Evolutionary conservation across 148 eudicot genomes (phyloP), one percentile per base, ranked within the genome.

Genomic region (Agrostemma githago): DNA sequence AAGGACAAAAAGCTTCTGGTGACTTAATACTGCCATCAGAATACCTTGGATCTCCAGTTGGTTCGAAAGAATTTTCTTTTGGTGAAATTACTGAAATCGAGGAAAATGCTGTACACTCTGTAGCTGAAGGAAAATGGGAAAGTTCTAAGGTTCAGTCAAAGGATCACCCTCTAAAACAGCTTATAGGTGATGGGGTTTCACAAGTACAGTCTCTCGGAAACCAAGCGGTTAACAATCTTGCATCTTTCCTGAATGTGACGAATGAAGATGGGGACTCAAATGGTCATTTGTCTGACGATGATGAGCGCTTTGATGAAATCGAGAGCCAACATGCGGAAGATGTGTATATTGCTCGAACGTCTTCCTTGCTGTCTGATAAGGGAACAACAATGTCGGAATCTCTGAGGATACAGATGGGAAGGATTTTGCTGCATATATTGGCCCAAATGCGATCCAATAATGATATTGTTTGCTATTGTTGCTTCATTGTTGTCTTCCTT

Each of bases 191-290:
- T 82, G 89, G 99, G 72, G 99, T 96, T 78, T 89, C 90, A 79
- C 99, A 96, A 76, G 96, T 96, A 75, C 99, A 96, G 77, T 87
- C 91, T 60, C 83, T 92, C 8, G 95, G 99, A 71, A 96, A 96
- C 82, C 96, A 85, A 84, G 99, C 97, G 26, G 99, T 96, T 15
- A 82, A 75, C 70, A 90, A 90, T 83, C 88, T 96, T 72, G 99
- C 87, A 60, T 90, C 78, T 85, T 86, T 89, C 75, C 84, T 96
- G 85, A 96, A 96, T 74, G 89, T 96, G 74, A 70, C 83, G 20
- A 85, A 87, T 80, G 78, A 89, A 62, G 97, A 90, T 65, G 85
- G 82, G 12, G 86, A 92, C 76, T 73, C 79, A 10, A 81, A 82
- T 48, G 87, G 75, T 59, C 81, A 79, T 71, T 79, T 83, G 14